Evolutionary conservation across 2,329 filamentous ascomycete species (phyloP).

Genomic region (Penicillium sp.): DNA sequence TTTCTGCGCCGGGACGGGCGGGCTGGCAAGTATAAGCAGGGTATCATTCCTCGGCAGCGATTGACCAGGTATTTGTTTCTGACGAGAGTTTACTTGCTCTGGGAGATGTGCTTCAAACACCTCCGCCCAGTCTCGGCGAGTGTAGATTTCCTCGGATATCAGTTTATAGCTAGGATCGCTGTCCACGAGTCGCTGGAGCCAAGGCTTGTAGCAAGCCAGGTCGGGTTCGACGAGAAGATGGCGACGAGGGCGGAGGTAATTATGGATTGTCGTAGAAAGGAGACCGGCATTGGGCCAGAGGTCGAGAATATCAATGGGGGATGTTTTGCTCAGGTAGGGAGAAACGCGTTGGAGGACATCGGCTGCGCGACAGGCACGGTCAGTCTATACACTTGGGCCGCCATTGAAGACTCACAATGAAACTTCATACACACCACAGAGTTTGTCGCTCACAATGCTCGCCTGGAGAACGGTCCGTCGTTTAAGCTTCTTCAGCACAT

Average conservation of each 20-base stretch:
- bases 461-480: slow-evolving; percentile 15
- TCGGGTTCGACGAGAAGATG: slow-evolving; percentile 85
- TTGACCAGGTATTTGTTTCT: slow-evolving; percentile 41
- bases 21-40: slow-evolving; percentile 74
- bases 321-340: slow-evolving; percentile 70
- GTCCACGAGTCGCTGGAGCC: slow-evolving; percentile 65
- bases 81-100: slow-evolving; percentile 55
- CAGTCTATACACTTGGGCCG: not conserved
- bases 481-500: slow-evolving; percentile 13
- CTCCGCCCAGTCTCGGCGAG: slow-evolving; percentile 61
- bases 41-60: slow-evolving; percentile 68
- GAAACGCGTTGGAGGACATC: slow-evolving; percentile 74
- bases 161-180: slow-evolving; percentile 57
- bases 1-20: slow-evolving; percentile 62
- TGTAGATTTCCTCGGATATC: slow-evolving; percentile 60
- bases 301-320: slow-evolving; percentile 84
- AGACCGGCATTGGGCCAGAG: slow-evolving; percentile 80
- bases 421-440: slow-evolving; percentile 41
- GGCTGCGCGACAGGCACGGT: slow-evolving; percentile 51
- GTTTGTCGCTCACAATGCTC: slow-evolving; percentile 39
- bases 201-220: slow-evolving; percentile 61
- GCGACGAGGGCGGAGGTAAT: slow-evolving; percentile 74
- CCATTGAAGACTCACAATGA: not conserved
- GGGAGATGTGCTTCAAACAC: slow-evolving; percentile 53
- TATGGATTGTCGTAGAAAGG: slow-evolving; percentile 78